Base-by-base conservation (phyloP, 1,284 basidiomycete genomes). In the Meira miltonrushii region DNA sequence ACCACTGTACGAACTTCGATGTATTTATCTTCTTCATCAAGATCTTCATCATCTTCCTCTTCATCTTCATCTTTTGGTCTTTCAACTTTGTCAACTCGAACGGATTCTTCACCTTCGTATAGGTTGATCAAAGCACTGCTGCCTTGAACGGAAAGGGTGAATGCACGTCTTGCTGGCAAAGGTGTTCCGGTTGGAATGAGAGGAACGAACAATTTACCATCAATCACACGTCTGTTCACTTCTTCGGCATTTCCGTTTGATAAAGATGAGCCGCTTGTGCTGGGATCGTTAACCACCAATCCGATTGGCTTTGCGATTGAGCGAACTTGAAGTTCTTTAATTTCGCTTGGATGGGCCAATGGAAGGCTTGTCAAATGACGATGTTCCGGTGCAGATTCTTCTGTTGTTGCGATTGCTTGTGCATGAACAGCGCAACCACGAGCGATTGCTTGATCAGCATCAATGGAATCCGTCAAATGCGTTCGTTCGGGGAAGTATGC, bases 361-460 rank as follows among this genome's bases (percentile, higher is more conserved):
- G 70, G 65, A 3, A 77, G 58, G 37, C 55, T 54, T 39, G 51
- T 39, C 39, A 75, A 58, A 61, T 69, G 68, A 21, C 59, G 63
- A 37, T 60, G 59, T 61, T 76, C 74, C 50, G 63, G 62, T 43
- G 64, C 47, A 2, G 58, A 62, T n/a, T 59, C 57, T 12, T 68
- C 67, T 10, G 71, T 54, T 48, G 64, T 62, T 40, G 74, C 73
- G 40, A 78, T 66, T 25, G 65, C 63, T 77, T 80, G 67, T 74
- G 91, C 92, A 79, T 97, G 92, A 43, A 92, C 78, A 5, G 90
- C 92, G 69, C 88, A 88, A 21, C 94, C 95, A 44, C 90, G 83
- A 7, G 92, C 88, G 28, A 98, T 84, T 57, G 93, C 85, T 60
- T 93, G 88, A 48, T 90, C 90, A 1, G 94, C 89, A 79, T 97